Conservation (phyloP, 2,329 filamentous ascomycete genomes). For the Botrytis cinerea region DNA sequence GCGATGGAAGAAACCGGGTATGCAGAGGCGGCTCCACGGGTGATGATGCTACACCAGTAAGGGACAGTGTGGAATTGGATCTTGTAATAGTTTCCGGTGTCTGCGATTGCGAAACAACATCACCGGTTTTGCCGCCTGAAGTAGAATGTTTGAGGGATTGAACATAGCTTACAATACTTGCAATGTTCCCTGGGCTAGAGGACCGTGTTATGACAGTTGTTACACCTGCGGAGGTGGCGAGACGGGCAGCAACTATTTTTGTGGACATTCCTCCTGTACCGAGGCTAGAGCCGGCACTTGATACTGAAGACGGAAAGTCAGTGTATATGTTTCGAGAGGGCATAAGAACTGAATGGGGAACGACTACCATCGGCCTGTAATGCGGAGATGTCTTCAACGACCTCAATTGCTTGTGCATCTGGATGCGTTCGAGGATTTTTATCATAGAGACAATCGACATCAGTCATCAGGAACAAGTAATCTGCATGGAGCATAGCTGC, state of each 20-base stretch:
- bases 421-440: conserved; percentile 87
- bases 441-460: conserved; percentile 96
- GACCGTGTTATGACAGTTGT: conserved; percentile 94
- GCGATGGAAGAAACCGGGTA: conserved; percentile 86
- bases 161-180: conserved; percentile 80
- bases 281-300: conserved; percentile 81
- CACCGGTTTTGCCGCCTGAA: conserved; percentile 25
- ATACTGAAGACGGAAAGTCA: conserved; percentile 55
- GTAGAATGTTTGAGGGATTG: conserved; percentile 56
- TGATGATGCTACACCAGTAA: conserved; percentile 27
- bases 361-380: conserved; percentile 74
- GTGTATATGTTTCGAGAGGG: background rate
- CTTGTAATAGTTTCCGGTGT: conserved; percentile 28
- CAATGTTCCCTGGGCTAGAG: conserved; percentile 89
- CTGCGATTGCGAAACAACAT: conserved; percentile 29
- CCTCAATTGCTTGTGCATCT: conserved; percentile 85
- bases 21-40: conserved; percentile 65
- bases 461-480: conserved; percentile 97
- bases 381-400: conserved; percentile 83
- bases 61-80: conserved; percentile 25
- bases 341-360: background rate
- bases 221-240: conserved; percentile 92
- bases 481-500: conserved; percentile 97
- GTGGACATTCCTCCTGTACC: conserved; percentile 98
- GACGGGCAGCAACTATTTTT: conserved; percentile 89